Conservation (phyloP, 2,329 filamentous ascomycete species). For the Cryphonectria nitschkei region DNA sequence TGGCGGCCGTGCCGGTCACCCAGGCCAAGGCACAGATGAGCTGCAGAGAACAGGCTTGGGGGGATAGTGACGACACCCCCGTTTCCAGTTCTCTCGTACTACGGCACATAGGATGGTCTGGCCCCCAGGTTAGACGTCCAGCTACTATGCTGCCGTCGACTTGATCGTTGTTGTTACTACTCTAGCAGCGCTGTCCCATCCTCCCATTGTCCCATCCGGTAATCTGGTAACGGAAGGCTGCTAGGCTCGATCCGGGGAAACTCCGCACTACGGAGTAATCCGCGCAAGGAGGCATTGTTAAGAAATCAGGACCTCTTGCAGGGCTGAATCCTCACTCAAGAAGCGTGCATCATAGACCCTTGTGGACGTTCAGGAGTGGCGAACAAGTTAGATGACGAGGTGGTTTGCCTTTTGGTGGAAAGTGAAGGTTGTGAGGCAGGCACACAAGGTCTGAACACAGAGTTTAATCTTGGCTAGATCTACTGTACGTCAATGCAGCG, state of each 20-base stretch:
- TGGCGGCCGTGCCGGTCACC: neutral
- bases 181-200: neutral
- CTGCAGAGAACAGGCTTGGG: neutral
- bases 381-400: neutral
- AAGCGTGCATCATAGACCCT: neutral
- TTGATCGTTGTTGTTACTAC: neutral
- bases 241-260: conserved; percentile 5
- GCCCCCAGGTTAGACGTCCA: neutral
- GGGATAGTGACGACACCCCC: neutral
- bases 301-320: neutral
- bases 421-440: neutral
- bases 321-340: neutral
- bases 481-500: neutral
- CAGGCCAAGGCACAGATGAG: neutral
- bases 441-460: neutral
- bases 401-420: neutral
- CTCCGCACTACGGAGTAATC: neutral
- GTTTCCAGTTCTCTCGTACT: neutral
- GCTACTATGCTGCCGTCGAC: neutral
- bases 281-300: neutral
- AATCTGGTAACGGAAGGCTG: conserved; percentile 3
- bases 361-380: neutral
- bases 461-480: neutral
- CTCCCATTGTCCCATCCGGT: neutral
- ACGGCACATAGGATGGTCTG: neutral